phyloP scores from a whole-genome alignment of 2,329 filamentous ascomycete species.

The Xylariomycetidae sp. region DNA sequence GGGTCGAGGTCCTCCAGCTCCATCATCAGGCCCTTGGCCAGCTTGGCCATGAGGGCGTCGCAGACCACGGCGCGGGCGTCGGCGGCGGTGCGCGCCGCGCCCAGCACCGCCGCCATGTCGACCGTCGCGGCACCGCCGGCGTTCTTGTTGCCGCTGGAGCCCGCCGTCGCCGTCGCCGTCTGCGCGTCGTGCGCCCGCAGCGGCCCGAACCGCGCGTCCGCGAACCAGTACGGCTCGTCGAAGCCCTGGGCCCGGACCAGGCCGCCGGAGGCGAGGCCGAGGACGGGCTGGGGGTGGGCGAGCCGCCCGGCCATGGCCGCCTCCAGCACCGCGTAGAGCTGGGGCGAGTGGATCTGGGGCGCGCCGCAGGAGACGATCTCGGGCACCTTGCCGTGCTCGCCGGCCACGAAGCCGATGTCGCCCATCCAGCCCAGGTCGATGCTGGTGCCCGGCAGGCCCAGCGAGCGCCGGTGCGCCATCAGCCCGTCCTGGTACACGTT shows the following conservation, averaged over 20 bases:
- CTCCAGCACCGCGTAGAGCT: slow-evolving; percentile 20
- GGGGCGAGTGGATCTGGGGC: slow-evolving; percentile 17
- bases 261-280: slow-evolving; percentile 22
- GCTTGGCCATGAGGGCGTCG: slow-evolving; percentile 21
- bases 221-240: slow-evolving; percentile 26
- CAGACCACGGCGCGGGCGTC: slow-evolving; percentile 18
- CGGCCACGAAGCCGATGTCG: slow-evolving; percentile 22
- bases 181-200: slow-evolving; percentile 19
- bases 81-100: slow-evolving; percentile 13
- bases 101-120: slow-evolving; percentile 17
- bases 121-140: slow-evolving; percentile 3
- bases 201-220: slow-evolving; percentile 22
- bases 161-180: slow-evolving; percentile 6
- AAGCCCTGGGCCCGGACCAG: slow-evolving; percentile 20
- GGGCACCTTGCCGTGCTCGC: slow-evolving; percentile 23
- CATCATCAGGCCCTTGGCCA: slow-evolving; percentile 25
- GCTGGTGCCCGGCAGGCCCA: slow-evolving; percentile 19
- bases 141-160: slow-evolving; percentile 12
- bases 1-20: slow-evolving; percentile 24
- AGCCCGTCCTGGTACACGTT: slow-evolving; percentile 25
- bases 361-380: slow-evolving; percentile 23
- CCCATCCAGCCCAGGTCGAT: slow-evolving; percentile 23
- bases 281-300: slow-evolving; percentile 13
- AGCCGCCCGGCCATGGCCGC: slow-evolving; percentile 15
- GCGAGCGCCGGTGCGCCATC: slow-evolving; percentile 19